These are phyloP conservation scores for Herpetomonas samuelpessoai DNA, from an alignment of 208 protist genomes.

Conservation along the genomic window DNA sequence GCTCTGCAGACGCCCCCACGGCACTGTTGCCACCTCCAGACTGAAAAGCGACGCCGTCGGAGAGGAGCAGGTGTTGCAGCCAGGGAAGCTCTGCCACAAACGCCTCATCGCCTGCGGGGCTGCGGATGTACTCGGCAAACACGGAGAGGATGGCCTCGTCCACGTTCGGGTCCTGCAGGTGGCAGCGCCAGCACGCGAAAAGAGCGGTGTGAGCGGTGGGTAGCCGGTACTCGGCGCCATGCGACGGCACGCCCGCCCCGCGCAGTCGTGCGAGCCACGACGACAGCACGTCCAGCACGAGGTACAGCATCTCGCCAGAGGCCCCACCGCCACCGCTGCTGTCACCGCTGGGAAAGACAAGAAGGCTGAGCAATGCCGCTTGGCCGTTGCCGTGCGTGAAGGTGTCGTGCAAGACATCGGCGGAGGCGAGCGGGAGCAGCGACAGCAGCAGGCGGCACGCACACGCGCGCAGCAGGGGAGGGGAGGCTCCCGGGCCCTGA, in stretches of 20 bases:
- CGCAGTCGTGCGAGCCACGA: constrained; percentile 14
- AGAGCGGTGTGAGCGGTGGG: constrained; percentile 18
- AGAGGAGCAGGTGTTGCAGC: constrained; percentile 8
- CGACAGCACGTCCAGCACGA: constrained; percentile 26
- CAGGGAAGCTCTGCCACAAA: constrained; percentile 16
- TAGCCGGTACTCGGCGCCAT: background rate
- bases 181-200: constrained; percentile 51
- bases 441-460: constrained; percentile 38
- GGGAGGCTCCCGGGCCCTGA: background rate
- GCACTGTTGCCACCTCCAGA: no score
- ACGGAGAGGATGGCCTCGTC: constrained; percentile 38
- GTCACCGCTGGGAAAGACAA: constrained; percentile 8
- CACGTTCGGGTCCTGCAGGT: constrained; percentile 66
- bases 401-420: background rate
- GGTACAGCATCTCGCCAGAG: constrained; percentile 27
- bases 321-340: background rate
- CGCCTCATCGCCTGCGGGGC: constrained; percentile 2
- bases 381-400: constrained; percentile 13
- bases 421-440: constrained; percentile 8
- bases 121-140: constrained; percentile 25
- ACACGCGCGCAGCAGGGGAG: constrained; percentile 10
- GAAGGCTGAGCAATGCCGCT: constrained; percentile 19
- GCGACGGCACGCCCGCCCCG: background rate
- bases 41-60: no score
- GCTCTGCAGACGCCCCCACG: background rate